Percentiles rank a stretch among this genome's conserved stretches.
Evolutionary conservation across 176 grass and related monocot species (phyloP).

Genomic region (Oryza meyeriana): DNA sequence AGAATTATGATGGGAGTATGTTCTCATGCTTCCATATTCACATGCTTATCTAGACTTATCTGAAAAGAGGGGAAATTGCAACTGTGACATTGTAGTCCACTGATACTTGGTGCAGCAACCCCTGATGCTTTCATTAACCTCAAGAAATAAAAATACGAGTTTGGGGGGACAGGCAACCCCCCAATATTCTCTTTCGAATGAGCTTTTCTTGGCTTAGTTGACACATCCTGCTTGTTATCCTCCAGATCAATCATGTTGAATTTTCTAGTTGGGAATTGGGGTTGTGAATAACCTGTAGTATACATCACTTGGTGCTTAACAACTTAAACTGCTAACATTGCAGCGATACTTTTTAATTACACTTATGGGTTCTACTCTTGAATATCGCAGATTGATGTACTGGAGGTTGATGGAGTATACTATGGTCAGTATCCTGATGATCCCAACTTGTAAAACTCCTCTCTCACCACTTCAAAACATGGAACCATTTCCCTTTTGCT

Average conservation of each 20-base stretch:
- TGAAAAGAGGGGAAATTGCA: neutral
- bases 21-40: neutral
- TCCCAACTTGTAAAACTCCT: neutral
- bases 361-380: slow-evolving; percentile 22
- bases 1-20: neutral
- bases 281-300: too few species aligned
- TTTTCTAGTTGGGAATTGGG: neutral
- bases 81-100: neutral
- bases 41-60: neutral
- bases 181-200: neutral
- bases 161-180: too few species aligned
- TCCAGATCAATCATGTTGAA: neutral
- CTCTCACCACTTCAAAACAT: neutral
- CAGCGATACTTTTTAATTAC: neutral
- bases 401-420: slow-evolving; percentile 85
- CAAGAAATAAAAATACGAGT: neutral
- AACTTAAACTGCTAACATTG: too few species aligned
- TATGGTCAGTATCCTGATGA: slow-evolving; percentile 53
- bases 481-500: neutral
- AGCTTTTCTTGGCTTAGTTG: slow-evolving; percentile 1
- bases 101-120: neutral
- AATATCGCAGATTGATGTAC: slow-evolving; percentile 83
- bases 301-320: too few species aligned
- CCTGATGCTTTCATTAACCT: neutral
- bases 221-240: neutral